Evolutionary conservation across 768 basidiomycete species (phyloP).

Genomic region (Suillus cothurnatus): DNA sequence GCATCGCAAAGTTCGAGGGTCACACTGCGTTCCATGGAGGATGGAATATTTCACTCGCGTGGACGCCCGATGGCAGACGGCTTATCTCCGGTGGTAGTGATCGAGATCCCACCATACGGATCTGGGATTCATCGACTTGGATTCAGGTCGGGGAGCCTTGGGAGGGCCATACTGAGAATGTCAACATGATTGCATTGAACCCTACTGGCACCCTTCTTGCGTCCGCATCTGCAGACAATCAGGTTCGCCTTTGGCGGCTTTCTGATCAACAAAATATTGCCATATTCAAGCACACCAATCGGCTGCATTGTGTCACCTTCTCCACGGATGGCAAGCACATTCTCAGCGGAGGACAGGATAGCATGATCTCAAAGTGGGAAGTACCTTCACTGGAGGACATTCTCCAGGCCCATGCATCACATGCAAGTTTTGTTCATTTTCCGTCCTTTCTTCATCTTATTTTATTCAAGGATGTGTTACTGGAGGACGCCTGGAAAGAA

Average conservation of each 20-base stretch:
- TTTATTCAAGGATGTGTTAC: background rate
- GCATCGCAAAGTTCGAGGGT: background rate
- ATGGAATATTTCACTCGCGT: background rate
- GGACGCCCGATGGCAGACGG: too few species aligned
- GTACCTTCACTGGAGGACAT: background rate
- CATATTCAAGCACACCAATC: too few species aligned
- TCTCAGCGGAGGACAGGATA: background rate
- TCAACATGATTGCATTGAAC: background rate
- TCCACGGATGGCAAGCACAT: background rate
- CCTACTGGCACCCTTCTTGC: background rate
- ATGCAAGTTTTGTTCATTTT: background rate
- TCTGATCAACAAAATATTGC: too few species aligned
- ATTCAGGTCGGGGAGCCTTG: background rate
- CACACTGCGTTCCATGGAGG: background rate
- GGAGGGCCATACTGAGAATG: background rate
- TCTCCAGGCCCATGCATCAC: background rate
- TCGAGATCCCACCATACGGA: background rate
- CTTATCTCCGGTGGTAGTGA: background rate
- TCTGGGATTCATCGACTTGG: background rate
- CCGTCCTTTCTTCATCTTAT: background rate
- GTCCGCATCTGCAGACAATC: background rate
- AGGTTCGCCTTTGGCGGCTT: background rate
- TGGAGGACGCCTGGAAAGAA: background rate
- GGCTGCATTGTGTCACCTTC: background rate
- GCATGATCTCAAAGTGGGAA: background rate